Evolutionary conservation across 495 filamentous ascomycete genomes (phyloP).

Genomic region (Podospora australis): DNA sequence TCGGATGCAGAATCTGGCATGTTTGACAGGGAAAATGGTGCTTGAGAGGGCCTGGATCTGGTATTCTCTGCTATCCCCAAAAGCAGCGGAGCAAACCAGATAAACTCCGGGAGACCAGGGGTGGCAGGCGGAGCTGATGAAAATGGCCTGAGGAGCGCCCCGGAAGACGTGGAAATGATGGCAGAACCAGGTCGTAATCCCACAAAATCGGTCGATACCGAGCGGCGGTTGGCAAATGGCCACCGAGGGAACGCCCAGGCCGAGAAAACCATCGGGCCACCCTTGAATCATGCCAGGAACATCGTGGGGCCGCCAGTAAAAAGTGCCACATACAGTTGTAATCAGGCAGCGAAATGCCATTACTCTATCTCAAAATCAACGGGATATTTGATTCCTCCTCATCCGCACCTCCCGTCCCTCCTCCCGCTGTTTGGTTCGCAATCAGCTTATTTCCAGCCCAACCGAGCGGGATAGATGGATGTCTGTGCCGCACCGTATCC

Average conservation of each 20-base stretch:
- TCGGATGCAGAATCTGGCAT: conserved; percentile 3
- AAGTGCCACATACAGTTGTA: too few species aligned
- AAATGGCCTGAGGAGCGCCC: conserved; percentile 30
- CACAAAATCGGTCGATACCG: conserved; percentile 33
- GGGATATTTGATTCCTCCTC: too few species aligned
- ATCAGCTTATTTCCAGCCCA: too few species aligned
- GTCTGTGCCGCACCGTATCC: too few species aligned
- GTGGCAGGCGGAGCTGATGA: conserved; percentile 22
- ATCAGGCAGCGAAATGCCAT: too few species aligned
- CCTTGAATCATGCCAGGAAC: conserved; percentile 26
- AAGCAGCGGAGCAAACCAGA: conserved; percentile 6
- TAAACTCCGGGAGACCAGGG: conserved; percentile 12
- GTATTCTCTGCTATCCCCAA: too few species aligned
- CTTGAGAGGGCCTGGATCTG: too few species aligned
- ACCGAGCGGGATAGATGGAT: too few species aligned
- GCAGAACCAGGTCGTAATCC: conserved; percentile 21
- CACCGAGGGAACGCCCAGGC: conserved; percentile 11
- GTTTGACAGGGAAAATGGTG: conserved; percentile 1
- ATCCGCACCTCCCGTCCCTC: too few species aligned
- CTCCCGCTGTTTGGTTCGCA: too few species aligned
- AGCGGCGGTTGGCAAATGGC: conserved; percentile 21
- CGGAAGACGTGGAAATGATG: conserved; percentile 20
- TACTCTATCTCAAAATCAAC: too few species aligned
- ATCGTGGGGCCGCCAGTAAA: too few species aligned
- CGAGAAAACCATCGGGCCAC: conserved; percentile 24